phyloP scores from a whole-genome alignment of 2,329 filamentous ascomycete genomes.

The Monosporascus cannonballus region DNA sequence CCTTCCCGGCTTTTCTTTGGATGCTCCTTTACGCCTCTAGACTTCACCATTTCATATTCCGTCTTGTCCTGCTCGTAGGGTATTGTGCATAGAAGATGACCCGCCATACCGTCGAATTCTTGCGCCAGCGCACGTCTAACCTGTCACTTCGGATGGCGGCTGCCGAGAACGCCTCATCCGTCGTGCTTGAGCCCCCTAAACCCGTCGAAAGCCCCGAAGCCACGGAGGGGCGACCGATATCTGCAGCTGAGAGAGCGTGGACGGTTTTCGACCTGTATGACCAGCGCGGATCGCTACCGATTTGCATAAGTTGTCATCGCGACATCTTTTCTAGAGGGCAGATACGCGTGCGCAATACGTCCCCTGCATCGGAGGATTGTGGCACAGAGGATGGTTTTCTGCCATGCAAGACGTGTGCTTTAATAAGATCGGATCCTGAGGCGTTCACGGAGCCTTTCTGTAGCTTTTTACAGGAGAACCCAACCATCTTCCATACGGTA shows the following conservation, averaged over 20 bases:
- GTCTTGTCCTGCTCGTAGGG: neutral
- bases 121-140: conserved; percentile 37
- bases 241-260: conserved; percentile 19
- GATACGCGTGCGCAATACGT: neutral
- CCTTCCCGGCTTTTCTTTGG: too few relatives aligned
- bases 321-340: conserved; percentile 6
- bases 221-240: conserved; percentile 14
- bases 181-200: conserved; percentile 20
- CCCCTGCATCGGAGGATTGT: conserved; percentile 23
- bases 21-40: too few relatives aligned
- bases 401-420: conserved; percentile 15
- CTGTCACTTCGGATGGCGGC: conserved; percentile 38
- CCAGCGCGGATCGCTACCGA: conserved; percentile 4
- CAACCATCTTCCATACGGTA: conserved; percentile 89
- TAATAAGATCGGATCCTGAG: conserved; percentile 39
- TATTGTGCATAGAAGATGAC: conserved; percentile 31
- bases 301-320: conserved; percentile 21
- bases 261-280: conserved; percentile 17
- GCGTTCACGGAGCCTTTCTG: conserved; percentile 79
- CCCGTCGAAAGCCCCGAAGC: conserved; percentile 23
- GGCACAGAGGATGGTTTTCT: neutral
- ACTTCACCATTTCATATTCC: too few relatives aligned
- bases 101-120: conserved; percentile 37
- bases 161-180: conserved; percentile 21
- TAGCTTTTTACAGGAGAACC: conserved; percentile 81